A percentile compares a stretch with the other conserved stretches of the same genome.
Conservation (phyloP, 805 yeast genomes). For the Lachancea dasiensis region DNA sequence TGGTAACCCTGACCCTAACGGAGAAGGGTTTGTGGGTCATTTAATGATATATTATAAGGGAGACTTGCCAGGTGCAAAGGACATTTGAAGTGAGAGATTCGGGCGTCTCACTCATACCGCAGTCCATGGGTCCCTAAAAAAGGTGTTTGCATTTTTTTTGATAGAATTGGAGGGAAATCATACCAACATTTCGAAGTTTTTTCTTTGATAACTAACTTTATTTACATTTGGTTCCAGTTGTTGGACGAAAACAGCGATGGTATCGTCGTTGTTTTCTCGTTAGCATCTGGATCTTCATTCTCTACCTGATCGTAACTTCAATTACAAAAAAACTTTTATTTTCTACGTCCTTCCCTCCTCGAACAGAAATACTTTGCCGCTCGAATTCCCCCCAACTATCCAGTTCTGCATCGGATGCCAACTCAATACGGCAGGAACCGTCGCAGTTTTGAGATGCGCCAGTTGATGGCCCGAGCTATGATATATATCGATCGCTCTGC, state of each 20-base stretch:
- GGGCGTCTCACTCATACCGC: neutral
- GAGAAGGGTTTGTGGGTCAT: constrained; percentile 29
- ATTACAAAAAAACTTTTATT: constrained; percentile 3
- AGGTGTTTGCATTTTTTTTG: constrained; percentile 12
- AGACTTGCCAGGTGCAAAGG: constrained; percentile 14
- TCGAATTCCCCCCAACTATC: constrained; percentile 91
- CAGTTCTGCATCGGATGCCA: constrained; percentile 86
- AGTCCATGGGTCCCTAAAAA: constrained; percentile 5
- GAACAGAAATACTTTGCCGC: constrained; percentile 76
- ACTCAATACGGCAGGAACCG: constrained; percentile 86
- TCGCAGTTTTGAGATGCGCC: constrained; percentile 75
- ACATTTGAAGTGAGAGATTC: neutral
- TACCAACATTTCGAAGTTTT: constrained; percentile 10
- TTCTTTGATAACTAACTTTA: constrained; percentile 7
- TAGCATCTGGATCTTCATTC: neutral
- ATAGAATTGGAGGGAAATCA: constrained; percentile 8
- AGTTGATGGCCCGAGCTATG: constrained; percentile 69
- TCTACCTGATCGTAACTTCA: constrained; percentile 6
- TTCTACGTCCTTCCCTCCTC: constrained; percentile 13
- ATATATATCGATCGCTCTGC: constrained; percentile 76
- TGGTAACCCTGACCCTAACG: constrained; percentile 26
- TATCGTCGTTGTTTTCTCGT: neutral
- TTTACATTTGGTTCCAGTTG: neutral
- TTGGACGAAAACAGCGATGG: neutral
- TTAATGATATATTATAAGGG: constrained; percentile 32